A percentile compares a stretch with the other conserved stretches of the same genome.
Evolutionary conservation across 345 rosid species (phyloP).

Genomic region (Eucalyptus tenuipes): DNA sequence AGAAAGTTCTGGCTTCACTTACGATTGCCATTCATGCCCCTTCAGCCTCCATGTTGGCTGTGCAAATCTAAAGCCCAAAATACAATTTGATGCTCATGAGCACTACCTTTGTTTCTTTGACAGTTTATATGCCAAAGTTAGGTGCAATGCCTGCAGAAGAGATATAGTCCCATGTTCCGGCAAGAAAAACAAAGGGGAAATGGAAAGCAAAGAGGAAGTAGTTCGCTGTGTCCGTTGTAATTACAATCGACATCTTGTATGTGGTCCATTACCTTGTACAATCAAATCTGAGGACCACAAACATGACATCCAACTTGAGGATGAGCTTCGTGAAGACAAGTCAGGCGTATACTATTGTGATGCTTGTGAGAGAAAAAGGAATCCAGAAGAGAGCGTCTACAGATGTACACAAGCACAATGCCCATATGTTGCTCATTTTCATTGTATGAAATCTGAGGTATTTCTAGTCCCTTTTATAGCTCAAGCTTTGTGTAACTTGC

Average conservation of each 20-base stretch:
- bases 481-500: not conserved
- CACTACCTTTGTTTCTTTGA: not conserved
- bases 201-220: not conserved
- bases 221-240: not conserved
- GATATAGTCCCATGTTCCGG: not conserved
- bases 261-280: not conserved
- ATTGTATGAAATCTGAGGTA: not conserved
- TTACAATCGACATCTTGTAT: not conserved
- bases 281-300: not conserved
- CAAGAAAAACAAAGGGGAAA: not conserved
- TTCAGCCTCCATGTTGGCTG: not conserved
- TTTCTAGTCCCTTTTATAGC: not conserved
- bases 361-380: not conserved
- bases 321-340: not conserved
- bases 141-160: not conserved
- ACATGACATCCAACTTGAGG: not conserved
- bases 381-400: not conserved
- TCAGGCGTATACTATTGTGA: not conserved
- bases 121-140: not conserved
- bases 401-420: not conserved
- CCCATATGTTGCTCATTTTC: not conserved
- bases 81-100: not conserved
- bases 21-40: not conserved
- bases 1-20: not conserved
- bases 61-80: not conserved